Percentiles rank a stretch among this genome's conserved stretches.
Conservation (phyloP, 75 land plant species). For the Ceratopteris richardii region DNA sequence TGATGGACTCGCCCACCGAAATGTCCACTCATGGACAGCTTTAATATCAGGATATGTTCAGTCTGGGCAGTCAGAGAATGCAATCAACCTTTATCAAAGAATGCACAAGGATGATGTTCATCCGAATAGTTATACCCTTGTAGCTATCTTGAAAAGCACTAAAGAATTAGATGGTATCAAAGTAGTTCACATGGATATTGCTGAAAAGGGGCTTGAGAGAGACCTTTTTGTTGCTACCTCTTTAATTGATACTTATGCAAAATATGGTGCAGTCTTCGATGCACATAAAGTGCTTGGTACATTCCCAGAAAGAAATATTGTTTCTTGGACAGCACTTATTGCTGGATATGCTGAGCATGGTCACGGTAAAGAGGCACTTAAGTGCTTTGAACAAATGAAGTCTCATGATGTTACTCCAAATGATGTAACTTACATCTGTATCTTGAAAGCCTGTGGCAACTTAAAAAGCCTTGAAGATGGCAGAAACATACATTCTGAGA, state of each 20-base stretch:
- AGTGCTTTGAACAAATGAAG: conserved; percentile 21
- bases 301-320: conserved; percentile 6
- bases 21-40: conserved; percentile 1
- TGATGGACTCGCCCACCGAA: neutral
- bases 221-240: conserved; percentile 22
- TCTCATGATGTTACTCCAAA: conserved; percentile 19
- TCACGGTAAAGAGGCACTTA: conserved; percentile 16
- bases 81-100: conserved; percentile 14
- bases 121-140: neutral
- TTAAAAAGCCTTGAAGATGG: conserved; percentile 10
- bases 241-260: conserved; percentile 10
- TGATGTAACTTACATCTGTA: conserved; percentile 18
- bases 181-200: conserved; percentile 1
- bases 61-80: conserved; percentile 6
- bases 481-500: conserved; percentile 23
- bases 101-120: conserved; percentile 6
- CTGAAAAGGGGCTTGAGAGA: conserved; percentile 8
- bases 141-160: neutral
- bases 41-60: conserved; percentile 20
- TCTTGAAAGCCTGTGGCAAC: conserved; percentile 33
- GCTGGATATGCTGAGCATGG: conserved; percentile 17
- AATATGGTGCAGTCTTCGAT: conserved; percentile 8
- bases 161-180: neutral
- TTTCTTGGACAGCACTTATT: conserved; percentile 17
- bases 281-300: conserved; percentile 7